Evolutionary conservation across 495 filamentous ascomycete species (phyloP), one percentile per base, ranked within the genome.

Genomic region (Sphaerosporella brunnea): DNA sequence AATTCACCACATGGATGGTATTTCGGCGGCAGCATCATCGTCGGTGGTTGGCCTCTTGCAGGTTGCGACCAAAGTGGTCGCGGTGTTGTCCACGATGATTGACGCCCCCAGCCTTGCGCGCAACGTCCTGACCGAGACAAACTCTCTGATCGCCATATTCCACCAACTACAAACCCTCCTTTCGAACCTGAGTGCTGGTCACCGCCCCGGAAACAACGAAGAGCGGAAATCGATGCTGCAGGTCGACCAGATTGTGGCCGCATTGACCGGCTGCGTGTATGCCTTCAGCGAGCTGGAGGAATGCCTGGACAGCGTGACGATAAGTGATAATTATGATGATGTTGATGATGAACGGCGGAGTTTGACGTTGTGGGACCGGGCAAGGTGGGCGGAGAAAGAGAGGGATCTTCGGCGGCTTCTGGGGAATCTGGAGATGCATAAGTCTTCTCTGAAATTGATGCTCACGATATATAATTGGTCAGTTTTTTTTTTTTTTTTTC

Each of bases 201-300:
- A 9, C 35, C 7, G 18, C 4, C 7, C 9, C 8, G 4, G 7
- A 7, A 18, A 18, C 35, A 37, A 11, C 7, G 35, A 15, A 37
- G 7, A 37, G 8, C 35, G 16, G 16, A 43, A 43, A 16, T 23
- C 24, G 39, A 24, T 43, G 20, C 8, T 43, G 7, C 4, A 43
- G 7, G 11, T 43, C 24, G 16, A 43, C 11, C 20, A 43, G 20
- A 7, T 43, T 25, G 39, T 43, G 5, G 16, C 7, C 11, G 11
- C 24, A 7, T 21, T 43, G 39, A 43, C 39, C 20, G 39, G 39
- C 11, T 43, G 39, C 18, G 39, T 43, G 7, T 43, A 10, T 43
- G 24, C 39, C 18, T 43, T 43, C 24, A 9, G 18, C 8, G 39
- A 43, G 18, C 39, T 43, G 5, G 39, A 43, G 18, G 11, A 24